These are phyloP conservation scores for Chytridium lagenaria DNA, from an alignment of 371 early-diverging fungal genomes.

Conservation along the genomic window DNA sequence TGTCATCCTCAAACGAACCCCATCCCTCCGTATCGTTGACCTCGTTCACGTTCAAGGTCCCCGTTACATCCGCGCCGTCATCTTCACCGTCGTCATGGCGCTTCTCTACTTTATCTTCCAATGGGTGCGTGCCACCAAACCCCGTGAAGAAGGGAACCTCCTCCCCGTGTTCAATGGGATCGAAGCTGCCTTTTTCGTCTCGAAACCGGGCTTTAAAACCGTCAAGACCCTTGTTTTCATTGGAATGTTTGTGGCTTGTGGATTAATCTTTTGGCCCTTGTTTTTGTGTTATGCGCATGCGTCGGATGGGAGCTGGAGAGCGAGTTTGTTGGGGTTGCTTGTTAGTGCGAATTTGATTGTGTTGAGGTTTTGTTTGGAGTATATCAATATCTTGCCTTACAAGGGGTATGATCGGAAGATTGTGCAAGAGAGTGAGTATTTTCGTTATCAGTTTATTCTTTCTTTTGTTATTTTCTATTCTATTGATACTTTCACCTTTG, in stretches of 20 bases:
- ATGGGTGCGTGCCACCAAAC: not conserved
- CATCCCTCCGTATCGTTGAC: not conserved
- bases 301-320: slow-evolving; percentile 7
- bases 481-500: too few relatives aligned
- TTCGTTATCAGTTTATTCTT: too few relatives aligned
- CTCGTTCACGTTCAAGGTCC: slow-evolving; percentile 8
- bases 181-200: not conserved
- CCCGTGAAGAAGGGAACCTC: not conserved
- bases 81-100: slow-evolving; percentile 13
- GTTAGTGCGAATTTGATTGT: not conserved
- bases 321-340: slow-evolving; percentile 3
- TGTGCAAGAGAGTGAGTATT: not conserved
- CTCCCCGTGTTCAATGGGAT: not conserved
- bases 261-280: slow-evolving; percentile 22
- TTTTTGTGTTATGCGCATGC: slow-evolving; percentile 22
- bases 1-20: not conserved
- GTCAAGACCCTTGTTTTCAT: slow-evolving; percentile 12
- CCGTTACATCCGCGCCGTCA: slow-evolving; percentile 2
- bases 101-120: not conserved
- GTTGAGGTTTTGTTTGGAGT: not conserved
- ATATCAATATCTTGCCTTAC: not conserved
- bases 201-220: not conserved
- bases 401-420: not conserved
- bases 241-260: not conserved
- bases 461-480: too few relatives aligned